phyloP scores from a whole-genome alignment of 176 grass and related monocot species.

The Tuctoria greenei region DNA sequence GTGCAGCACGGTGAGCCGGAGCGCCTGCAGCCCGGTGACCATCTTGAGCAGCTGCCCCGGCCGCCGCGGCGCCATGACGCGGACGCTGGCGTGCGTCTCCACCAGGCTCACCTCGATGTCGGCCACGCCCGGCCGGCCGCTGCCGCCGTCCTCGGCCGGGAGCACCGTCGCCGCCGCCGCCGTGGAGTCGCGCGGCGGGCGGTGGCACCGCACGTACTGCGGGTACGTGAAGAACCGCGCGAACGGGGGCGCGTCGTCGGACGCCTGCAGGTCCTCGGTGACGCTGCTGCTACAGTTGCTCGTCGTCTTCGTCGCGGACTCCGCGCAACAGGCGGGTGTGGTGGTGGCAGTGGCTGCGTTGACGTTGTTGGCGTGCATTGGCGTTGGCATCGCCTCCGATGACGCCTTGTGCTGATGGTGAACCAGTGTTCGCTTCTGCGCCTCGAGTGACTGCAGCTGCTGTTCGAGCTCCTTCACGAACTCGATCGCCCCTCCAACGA shows the following conservation, averaged over 20 bases:
- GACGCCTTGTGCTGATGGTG: conserved; percentile 20
- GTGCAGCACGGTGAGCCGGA: conserved; percentile 70
- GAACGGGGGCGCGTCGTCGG: conserved; percentile 49
- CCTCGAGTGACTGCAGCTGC: conserved; percentile 80
- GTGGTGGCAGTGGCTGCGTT: neutral
- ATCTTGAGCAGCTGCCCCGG: conserved; percentile 68
- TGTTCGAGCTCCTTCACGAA: conserved; percentile 98
- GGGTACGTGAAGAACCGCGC: conserved; percentile 86
- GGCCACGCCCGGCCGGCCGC: conserved; percentile 45
- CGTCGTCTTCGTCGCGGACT: conserved; percentile 30
- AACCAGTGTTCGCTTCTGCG: conserved; percentile 60
- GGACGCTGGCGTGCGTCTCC: conserved; percentile 86
- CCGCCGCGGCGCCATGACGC: conserved; percentile 57
- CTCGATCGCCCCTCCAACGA: conserved; percentile 90
- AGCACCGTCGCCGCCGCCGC: neutral
- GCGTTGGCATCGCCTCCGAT: neutral
- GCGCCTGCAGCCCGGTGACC: conserved; percentile 60
- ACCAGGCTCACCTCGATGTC: conserved; percentile 86
- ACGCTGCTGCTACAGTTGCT: conserved; percentile 54
- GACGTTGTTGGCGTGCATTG: neutral
- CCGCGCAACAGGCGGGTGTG: neutral
- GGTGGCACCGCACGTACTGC: conserved; percentile 82
- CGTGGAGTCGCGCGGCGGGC: conserved; percentile 33
- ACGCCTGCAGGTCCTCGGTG: conserved; percentile 33
- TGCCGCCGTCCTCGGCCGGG: neutral